Evolutionary conservation across 129 eudicot species (phyloP).

Genomic region (Apium graveolens): DNA sequence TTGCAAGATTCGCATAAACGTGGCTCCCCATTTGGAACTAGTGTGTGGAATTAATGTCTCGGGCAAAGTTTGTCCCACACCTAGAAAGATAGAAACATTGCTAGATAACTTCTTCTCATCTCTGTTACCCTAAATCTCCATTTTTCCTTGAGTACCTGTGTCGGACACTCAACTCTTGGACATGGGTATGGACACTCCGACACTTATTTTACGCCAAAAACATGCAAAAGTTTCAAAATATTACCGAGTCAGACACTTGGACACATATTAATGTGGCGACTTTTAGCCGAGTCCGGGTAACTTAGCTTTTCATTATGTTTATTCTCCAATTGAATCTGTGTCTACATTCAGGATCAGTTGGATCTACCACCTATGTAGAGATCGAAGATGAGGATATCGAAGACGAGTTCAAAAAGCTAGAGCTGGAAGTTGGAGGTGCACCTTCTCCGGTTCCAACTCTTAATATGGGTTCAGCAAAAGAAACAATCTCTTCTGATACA

Average conservation of each 20-base stretch:
- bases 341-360: conserved; percentile 34
- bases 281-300: too few relatives aligned
- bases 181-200: too few relatives aligned
- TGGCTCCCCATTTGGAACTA: neutral
- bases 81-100: neutral
- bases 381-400: conserved; percentile 68
- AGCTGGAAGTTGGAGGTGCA: conserved; percentile 35
- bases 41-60: neutral
- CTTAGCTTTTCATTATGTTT: too few relatives aligned
- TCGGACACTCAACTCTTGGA: too few relatives aligned
- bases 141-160: too few relatives aligned
- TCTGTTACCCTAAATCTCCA: too few relatives aligned
- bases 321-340: conserved; percentile 8
- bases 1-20: neutral
- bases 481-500: conserved; percentile 19
- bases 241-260: too few relatives aligned
- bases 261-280: too few relatives aligned
- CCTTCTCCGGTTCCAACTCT: conserved; percentile 4
- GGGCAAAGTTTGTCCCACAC: neutral
- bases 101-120: neutral
- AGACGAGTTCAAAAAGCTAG: conserved; percentile 57
- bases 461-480: conserved; percentile 20
- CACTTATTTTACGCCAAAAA: too few relatives aligned
- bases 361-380: conserved; percentile 22
- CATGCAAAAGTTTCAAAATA: too few relatives aligned